phyloP scores from a whole-genome alignment of 2,329 filamentous ascomycete genomes.

The Nemania sp. region DNA sequence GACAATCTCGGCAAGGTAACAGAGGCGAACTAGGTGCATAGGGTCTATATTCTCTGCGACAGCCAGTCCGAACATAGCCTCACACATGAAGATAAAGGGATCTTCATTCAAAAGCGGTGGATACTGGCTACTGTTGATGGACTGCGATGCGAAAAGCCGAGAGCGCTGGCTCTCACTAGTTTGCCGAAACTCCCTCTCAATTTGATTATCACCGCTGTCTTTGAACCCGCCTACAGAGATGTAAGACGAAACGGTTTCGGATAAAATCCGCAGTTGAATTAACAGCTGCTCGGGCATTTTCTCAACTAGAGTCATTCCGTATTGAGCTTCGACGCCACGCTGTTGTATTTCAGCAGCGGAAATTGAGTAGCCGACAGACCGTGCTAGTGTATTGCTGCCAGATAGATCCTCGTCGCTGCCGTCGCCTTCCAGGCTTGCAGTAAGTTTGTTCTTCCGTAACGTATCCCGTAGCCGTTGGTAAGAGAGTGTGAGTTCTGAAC shows the following conservation, averaged over 20 bases:
- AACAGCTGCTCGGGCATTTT: conserved; percentile 86
- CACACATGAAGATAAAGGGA: conserved; percentile 83
- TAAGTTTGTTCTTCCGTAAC: conserved; percentile 66
- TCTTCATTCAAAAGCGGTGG: conserved; percentile 75
- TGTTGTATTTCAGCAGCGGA: conserved; percentile 92
- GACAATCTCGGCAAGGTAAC: conserved; percentile 90
- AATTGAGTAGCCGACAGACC: conserved; percentile 84
- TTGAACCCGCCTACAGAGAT: conserved; percentile 79
- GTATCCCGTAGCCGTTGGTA: conserved; percentile 72
- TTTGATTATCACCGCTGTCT: conserved; percentile 68
- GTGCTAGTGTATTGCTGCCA: conserved; percentile 70
- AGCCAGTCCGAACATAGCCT: conserved; percentile 78
- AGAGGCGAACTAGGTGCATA: conserved; percentile 82
- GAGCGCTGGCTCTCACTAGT: conserved; percentile 79
- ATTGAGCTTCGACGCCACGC: conserved; percentile 81
- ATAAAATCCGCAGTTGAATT: conserved; percentile 87
- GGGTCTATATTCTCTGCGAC: conserved; percentile 78
- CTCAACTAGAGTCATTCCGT: conserved; percentile 80
- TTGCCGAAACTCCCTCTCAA: conserved; percentile 73
- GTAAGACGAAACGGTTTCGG: conserved; percentile 90
- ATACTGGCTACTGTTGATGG: conserved; percentile 59
- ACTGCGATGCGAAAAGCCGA: conserved; percentile 77
- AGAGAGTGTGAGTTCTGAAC: conserved; percentile 68
- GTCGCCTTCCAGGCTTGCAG: conserved; percentile 33
- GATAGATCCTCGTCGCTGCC: conserved; percentile 61